Evolutionary conservation across 495 filamentous ascomycete species (phyloP).

Genomic region (Gamarada debralockiae): DNA sequence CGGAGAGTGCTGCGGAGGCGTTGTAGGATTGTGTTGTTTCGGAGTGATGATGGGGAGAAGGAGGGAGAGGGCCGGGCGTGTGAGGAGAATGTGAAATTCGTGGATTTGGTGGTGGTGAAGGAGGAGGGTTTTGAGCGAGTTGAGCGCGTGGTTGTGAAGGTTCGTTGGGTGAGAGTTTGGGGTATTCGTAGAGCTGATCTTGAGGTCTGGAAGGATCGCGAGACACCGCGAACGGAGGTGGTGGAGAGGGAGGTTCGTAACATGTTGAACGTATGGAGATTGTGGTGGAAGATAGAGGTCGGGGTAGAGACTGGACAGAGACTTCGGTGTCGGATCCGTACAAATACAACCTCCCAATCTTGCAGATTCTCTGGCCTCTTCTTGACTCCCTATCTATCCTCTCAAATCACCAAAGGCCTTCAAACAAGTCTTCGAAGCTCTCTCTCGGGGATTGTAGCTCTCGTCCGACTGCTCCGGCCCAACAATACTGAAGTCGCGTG

Average conservation of each 20-base stretch:
- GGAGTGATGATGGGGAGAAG: constrained; percentile 5
- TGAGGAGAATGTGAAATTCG: constrained; percentile 19
- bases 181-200: constrained; percentile 2
- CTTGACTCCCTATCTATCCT: neutral
- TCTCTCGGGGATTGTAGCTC: no score
- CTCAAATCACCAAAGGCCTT: neutral
- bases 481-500: no score
- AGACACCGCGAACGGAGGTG: constrained; percentile 7
- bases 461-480: no score
- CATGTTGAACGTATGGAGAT: constrained; percentile 14
- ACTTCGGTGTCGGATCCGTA: neutral
- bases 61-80: constrained; percentile 10
- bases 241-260: constrained; percentile 16
- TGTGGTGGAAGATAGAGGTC: no score
- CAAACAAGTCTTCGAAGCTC: no score
- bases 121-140: neutral
- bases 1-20: constrained; percentile 8
- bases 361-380: neutral
- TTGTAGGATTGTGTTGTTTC: constrained; percentile 9
- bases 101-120: no score
- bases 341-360: constrained; percentile 1
- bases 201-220: neutral
- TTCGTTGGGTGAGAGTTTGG: constrained; percentile 11
- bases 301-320: no score
- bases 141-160: neutral